Base-by-base conservation (phyloP, 345 rosid species). In the Eucalyptus paniculata region DNA sequence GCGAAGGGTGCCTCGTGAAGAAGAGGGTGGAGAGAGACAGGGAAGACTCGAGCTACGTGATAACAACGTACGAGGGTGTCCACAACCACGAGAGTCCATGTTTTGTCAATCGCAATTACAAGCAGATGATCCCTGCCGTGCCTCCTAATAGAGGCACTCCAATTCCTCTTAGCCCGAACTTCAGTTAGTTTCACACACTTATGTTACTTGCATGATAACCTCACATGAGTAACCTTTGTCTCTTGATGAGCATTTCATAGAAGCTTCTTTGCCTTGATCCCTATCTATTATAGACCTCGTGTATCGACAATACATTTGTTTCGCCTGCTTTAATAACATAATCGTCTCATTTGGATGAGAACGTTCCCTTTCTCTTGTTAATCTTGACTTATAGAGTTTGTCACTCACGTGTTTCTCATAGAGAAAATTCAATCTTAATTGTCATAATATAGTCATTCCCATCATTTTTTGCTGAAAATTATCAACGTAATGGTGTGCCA, bases 1-100 rank as follows among this genome's bases (percentile, higher is more conserved):
- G 86, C 77, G 96, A 92, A 88, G 96, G 96, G 23, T 97, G 99
- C 91, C 87, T 49, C 30, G 99, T 97, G 92, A 96, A 96, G 96
- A 96, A 97, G 92, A 94, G 96, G 90, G 94, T 96, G 60, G 98
- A 97, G 88, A 95, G 97, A 83, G 99, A 97, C 77, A 89, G 88
- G 77, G 94, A 95, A 32, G 98, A 96, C 87, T 80, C 88, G 44
- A 91, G 90, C 37, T 95, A 92, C 86, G 99, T 97, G 81, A 94
- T 96, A 13, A 97, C 99, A 26, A 95, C 96, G 4, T 96, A 97
- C 49, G 97, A 96, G 23, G 99, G 97, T 42, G 87, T 94, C n/a
- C 99, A 96, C 89, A 96, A 90, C 83, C 99, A 96, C 47, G 95
- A 92, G 67, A 94, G 93, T 89, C 95, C 97, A 37, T 77, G 47